Evolutionary conservation across 306 rosid species (phyloP), one percentile per base, ranked within the genome.

Genomic region (Pyrus pyrifolia): DNA sequence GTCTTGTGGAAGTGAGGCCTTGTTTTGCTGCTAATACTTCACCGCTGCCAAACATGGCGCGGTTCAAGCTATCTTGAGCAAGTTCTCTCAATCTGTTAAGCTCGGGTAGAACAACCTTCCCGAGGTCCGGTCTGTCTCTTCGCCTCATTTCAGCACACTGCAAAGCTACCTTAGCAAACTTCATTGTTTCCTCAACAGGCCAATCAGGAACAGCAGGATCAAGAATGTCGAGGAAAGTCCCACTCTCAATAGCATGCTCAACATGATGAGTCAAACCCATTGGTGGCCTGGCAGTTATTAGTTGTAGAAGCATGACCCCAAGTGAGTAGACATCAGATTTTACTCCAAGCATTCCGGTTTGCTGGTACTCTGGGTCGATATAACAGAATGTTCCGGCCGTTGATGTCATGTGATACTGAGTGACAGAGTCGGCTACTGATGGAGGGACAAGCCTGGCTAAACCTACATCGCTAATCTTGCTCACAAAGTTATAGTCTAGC

Each of bases 361-460:
- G 94, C 68, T 93, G 98, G 71, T 91, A 91, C 86, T 93, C 98
- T 1, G 98, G 98, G 58, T 93, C 97, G 35, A 93, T 91, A 81
- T 93, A 93, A 62, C 96, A 93, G 80, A 93, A 93, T 9, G 98
- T 93, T 75, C 98, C 98, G 0, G 98, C 98, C 8, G 97, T 86
- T 76, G 98, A 79, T 38, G 98, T 91, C 97, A 89, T 87, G 46
- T 85, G 86, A 60, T 91, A 93, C 80, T 91, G 98, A 23, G 98
- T 91, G 8, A 87, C 91, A 0, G 78, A 33, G 74, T 93, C 77
- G 13, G 96, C 93, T 44, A 91, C 89, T 2, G 96, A 86, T 31
- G 96, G 86, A 74, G 98, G 98, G 59, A 93, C 96, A 52, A 91
- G 96, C 84, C 97, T 91, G 30, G 97, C 93, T 80, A 93, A 79